Evolutionary conservation across 2,329 filamentous ascomycete genomes (phyloP), one percentile per base, ranked within the genome.

Genomic region (Fusarium lyarnte): DNA sequence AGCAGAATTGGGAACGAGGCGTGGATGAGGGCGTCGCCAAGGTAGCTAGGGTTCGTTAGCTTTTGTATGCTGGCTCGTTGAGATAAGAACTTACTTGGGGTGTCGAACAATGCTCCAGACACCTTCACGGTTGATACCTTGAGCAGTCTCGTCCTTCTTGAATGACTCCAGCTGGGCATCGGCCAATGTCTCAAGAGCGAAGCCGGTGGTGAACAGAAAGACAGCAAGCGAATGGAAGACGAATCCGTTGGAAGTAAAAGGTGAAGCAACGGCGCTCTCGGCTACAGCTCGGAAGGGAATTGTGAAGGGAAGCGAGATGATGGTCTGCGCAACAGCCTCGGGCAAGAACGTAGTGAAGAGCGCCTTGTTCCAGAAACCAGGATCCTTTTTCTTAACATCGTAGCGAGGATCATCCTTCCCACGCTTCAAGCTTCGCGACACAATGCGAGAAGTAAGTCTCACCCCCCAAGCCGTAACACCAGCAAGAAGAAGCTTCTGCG

Each of bases 51-150:
- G 4, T 5, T 4, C 0, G 8, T 68, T 42, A 68, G 43, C 8
- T n/a, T 11, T 4, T 8, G 3, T 14, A 0, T 19, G 9, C 21
- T 35, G 2, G 2, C 3, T 9, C 2, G 1, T 2, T 2, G 11
- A 2, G 16, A 9, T 2, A 3, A 23, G 0, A 10, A 47, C 64
- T 43, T 69, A 69, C 66, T 69, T 69, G 9, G 66, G 66, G 31
- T 69, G 66, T 64, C 66, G 25, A 25, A 69, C 66, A 8, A 69
- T 69, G 8, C 66, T 69, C 66, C 66, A 69, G 2, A 69, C 66
- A 2, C 66, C 66, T 6, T 64, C 58, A 0, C 58, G 36, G 11
- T 64, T 69, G 21, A 69, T n/a, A 4, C 65, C 58, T 25, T 41
- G 27, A 3, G 46, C 3, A 1, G 17, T 29, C 2, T 58, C 41